Percentiles rank a stretch among this genome's conserved stretches.
These are phyloP conservation scores for Nannochloropsis salina DNA, from an alignment of 108 stramenopile species.

Conservation along the genomic window DNA sequence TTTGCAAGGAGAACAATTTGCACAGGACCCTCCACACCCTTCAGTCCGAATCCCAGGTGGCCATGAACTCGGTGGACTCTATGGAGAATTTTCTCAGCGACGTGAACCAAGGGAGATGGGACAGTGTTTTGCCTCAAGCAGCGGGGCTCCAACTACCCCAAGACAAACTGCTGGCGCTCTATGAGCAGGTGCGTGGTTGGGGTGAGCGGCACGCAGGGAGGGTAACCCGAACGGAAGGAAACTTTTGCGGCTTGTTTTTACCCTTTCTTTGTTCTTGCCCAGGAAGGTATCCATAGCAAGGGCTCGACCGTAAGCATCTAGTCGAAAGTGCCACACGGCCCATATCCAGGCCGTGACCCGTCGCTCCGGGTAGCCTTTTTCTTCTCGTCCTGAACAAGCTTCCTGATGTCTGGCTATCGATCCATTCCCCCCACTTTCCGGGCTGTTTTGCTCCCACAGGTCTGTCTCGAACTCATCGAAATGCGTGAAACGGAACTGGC, in stretches of 20 bases:
- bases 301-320: too few relatives aligned
- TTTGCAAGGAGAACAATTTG: constrained; percentile 56
- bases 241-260: background rate
- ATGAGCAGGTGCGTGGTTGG: constrained; percentile 27
- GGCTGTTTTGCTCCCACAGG: constrained; percentile 18
- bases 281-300: too few relatives aligned
- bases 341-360: too few relatives aligned
- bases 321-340: too few relatives aligned
- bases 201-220: background rate
- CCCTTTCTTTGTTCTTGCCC: too few relatives aligned
- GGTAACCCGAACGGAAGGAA: background rate
- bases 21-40: constrained; percentile 42
- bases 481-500: constrained; percentile 54
- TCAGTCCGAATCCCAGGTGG: constrained; percentile 52
- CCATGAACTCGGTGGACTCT: constrained; percentile 55
- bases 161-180: constrained; percentile 49
- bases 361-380: too few relatives aligned
- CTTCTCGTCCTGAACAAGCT: too few relatives aligned
- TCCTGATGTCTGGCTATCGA: too few relatives aligned
- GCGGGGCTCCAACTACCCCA: constrained; percentile 50
- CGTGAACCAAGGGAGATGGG: constrained; percentile 56
- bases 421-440: background rate
- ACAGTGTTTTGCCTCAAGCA: constrained; percentile 54
- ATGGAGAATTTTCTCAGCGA: constrained; percentile 50
- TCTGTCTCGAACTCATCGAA: constrained; percentile 51